phyloP scores from a whole-genome alignment of 345 rosid genomes.

The Melaleuca quinquenervia region DNA sequence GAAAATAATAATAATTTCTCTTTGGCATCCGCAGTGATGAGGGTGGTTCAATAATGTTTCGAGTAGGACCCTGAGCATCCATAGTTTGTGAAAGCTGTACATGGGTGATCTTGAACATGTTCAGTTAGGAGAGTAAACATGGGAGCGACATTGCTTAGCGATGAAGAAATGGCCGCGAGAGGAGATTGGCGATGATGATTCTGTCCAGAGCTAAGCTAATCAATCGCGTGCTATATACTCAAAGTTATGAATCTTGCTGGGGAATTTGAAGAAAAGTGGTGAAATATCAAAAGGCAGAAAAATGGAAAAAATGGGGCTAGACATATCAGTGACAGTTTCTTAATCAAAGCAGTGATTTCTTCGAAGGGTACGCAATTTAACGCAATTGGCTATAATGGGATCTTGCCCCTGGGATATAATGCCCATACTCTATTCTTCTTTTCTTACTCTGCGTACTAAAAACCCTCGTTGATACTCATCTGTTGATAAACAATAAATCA shows the following conservation, averaged over 20 bases:
- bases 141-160: neutral
- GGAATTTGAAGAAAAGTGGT: neutral
- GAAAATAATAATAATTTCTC: neutral
- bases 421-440: neutral
- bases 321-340: neutral
- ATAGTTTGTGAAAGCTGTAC: neutral
- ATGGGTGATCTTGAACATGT: neutral
- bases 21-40: neutral
- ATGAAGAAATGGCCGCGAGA: neutral
- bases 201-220: neutral
- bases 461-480: neutral
- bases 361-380: neutral
- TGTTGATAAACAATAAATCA: neutral
- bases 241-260: neutral
- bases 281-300: neutral
- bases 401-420: neutral
- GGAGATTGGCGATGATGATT: neutral
- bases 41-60: neutral
- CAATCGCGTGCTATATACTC: neutral
- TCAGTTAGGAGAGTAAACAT: neutral
- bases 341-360: neutral
- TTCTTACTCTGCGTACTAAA: neutral
- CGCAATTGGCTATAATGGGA: neutral
- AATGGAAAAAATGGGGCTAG: neutral
- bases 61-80: neutral